Evolutionary conservation across 148 eudicot species (phyloP).

Genomic region (Chenopodium berlandieri): DNA sequence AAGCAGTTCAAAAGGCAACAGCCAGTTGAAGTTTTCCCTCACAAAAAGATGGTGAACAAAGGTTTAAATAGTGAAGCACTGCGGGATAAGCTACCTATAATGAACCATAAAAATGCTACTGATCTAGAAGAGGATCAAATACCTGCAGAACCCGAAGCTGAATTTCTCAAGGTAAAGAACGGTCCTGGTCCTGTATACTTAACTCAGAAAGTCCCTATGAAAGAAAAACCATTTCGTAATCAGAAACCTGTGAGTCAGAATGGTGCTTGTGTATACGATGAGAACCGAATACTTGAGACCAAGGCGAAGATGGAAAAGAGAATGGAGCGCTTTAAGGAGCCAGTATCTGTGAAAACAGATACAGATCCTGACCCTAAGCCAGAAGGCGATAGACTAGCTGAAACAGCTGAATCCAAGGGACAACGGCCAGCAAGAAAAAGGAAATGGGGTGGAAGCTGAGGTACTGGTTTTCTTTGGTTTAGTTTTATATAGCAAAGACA

Average conservation of each 20-base stretch:
- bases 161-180: conserved; percentile 7
- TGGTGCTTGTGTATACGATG: conserved; percentile 17
- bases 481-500: neutral
- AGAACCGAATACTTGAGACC: conserved; percentile 30
- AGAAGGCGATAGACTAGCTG: conserved; percentile 3
- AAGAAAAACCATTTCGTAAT: neutral
- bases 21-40: neutral
- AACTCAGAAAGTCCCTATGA: conserved; percentile 2
- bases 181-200: conserved; percentile 4
- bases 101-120: neutral
- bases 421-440: conserved; percentile 32
- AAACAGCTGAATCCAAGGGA: conserved; percentile 16
- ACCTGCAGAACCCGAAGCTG: conserved; percentile 16
- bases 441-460: conserved; percentile 28
- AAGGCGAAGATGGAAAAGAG: conserved; percentile 37
- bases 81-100: neutral
- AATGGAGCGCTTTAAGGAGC: conserved; percentile 31
- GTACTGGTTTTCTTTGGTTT: neutral
- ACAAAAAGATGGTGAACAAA: neutral
- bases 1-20: conserved; percentile 17
- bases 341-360: conserved; percentile 17
- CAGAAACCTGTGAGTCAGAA: conserved; percentile 10
- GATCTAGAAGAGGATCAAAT: conserved; percentile 38
- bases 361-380: conserved; percentile 18
- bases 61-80: neutral